Evolutionary conservation across 768 basidiomycete species (phyloP).

Genomic region (Mycena epipterygia): DNA sequence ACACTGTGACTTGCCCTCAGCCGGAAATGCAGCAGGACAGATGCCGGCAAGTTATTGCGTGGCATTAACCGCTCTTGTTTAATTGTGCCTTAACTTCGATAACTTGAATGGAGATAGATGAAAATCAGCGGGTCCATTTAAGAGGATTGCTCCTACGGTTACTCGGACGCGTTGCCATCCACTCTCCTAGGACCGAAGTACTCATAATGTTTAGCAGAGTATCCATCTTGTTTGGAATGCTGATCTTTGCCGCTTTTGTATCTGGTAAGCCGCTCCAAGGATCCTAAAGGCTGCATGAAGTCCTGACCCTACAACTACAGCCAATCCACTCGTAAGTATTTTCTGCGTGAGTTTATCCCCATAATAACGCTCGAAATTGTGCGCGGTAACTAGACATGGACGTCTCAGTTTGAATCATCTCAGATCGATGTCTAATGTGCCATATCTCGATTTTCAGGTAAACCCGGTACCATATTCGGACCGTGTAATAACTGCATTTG

Average conservation of each 20-base stretch:
- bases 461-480: constrained; percentile 15
- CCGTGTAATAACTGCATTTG: constrained; percentile 22
- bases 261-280: constrained; percentile 13
- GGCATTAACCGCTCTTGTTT: too few relatives aligned
- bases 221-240: constrained; percentile 17
- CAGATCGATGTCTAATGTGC: constrained; percentile 7
- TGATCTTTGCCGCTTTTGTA: constrained; percentile 15
- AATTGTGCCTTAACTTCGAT: constrained; percentile 7
- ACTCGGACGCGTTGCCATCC: constrained; percentile 8
- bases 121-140: constrained; percentile 8
- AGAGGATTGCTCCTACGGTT: neutral
- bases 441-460: constrained; percentile 8
- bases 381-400: constrained; percentile 15
- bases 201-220: constrained; percentile 15
- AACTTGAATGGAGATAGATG: constrained; percentile 17
- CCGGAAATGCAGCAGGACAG: neutral
- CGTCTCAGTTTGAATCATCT: constrained; percentile 10
- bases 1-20: neutral
- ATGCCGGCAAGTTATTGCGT: constrained; percentile 14
- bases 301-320: constrained; percentile 8
- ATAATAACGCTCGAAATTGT: constrained; percentile 14
- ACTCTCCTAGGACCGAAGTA: neutral
- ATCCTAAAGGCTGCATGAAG: constrained; percentile 6
- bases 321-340: constrained; percentile 11
- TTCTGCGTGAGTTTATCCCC: constrained; percentile 2